These are phyloP conservation scores for Colletotrichum caudatum DNA, from an alignment of 2,329 filamentous ascomycete species.

Conservation along the genomic window DNA sequence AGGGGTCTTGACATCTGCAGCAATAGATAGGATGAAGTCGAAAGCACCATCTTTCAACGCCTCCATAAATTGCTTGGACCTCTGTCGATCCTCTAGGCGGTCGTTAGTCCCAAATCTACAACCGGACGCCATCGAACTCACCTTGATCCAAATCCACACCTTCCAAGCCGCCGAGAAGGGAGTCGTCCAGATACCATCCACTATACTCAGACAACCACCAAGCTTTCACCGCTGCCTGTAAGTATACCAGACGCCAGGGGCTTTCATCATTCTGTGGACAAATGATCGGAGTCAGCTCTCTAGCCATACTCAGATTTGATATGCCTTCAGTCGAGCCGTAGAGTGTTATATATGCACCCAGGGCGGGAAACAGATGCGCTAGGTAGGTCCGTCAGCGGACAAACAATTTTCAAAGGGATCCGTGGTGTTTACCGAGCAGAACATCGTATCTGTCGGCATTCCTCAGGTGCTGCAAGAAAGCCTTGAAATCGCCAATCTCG, in stretches of 20 bases:
- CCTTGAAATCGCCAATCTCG: constrained; percentile 77
- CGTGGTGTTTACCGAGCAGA: constrained; percentile 58
- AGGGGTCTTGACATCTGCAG: constrained; percentile 81
- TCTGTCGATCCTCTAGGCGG: constrained; percentile 72
- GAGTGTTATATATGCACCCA: constrained; percentile 80
- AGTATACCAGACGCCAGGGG: constrained; percentile 77
- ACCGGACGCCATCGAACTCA: constrained; percentile 45
- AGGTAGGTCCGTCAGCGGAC: constrained; percentile 34
- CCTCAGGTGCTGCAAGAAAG: constrained; percentile 76
- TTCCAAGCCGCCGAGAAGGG: constrained; percentile 47
- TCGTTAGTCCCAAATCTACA: constrained; percentile 45
- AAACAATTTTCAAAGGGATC: constrained; percentile 12
- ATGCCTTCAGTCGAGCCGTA: constrained; percentile 83
- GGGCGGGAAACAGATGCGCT: constrained; percentile 85
- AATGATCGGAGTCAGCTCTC: constrained; percentile 76
- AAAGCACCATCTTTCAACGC: constrained; percentile 90
- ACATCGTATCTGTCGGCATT: constrained; percentile 82
- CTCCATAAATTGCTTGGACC: constrained; percentile 79
- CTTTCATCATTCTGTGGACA: constrained; percentile 75
- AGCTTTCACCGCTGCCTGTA: constrained; percentile 82
- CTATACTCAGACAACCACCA: constrained; percentile 97
- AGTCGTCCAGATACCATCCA: constrained; percentile 85
- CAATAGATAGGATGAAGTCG: constrained; percentile 89
- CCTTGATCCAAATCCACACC: constrained; percentile 73
- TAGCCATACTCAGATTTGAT: constrained; percentile 74